These are phyloP conservation scores for Evernia prunastri DNA, from an alignment of 495 filamentous ascomycete genomes.

Conservation along the genomic window DNA sequence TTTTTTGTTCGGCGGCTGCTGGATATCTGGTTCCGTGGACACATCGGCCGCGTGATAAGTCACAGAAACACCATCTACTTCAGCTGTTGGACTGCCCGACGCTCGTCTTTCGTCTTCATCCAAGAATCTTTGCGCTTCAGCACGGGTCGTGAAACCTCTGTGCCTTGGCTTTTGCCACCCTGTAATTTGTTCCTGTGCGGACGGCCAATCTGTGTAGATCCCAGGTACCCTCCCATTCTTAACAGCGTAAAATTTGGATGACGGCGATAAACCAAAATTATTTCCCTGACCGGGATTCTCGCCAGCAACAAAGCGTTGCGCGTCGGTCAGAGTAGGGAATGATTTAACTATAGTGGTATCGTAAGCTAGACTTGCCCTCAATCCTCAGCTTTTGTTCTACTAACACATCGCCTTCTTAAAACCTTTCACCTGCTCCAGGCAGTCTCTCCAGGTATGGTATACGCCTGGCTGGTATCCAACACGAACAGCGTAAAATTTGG, in stretches of 20 bases:
- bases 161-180: conserved; percentile 74
- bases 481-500: conserved; percentile 85
- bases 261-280: conserved; percentile 27
- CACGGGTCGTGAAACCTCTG: conserved; percentile 67
- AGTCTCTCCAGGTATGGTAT: conserved; percentile 79
- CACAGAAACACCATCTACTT: conserved; percentile 26
- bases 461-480: conserved; percentile 72
- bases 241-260: conserved; percentile 72
- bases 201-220: conserved; percentile 83
- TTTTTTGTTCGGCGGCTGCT: conserved; percentile 30
- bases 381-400: conserved; percentile 52
- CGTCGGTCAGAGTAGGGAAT: conserved; percentile 69
- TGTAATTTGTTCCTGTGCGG: conserved; percentile 66
- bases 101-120: conserved; percentile 37
- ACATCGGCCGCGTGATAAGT: conserved; percentile 5
- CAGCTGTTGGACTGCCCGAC: conserved; percentile 22
- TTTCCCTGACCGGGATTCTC: conserved; percentile 40
- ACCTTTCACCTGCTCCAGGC: conserved; percentile 74
- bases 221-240: conserved; percentile 73
- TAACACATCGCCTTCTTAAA: conserved; percentile 60
- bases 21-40: neutral
- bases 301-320: conserved; percentile 68
- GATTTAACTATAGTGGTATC: conserved; percentile 60
- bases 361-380: conserved; percentile 18
- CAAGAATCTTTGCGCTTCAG: conserved; percentile 73